phyloP scores from a whole-genome alignment of 768 basidiomycete genomes.

The Russula brevipes region DNA sequence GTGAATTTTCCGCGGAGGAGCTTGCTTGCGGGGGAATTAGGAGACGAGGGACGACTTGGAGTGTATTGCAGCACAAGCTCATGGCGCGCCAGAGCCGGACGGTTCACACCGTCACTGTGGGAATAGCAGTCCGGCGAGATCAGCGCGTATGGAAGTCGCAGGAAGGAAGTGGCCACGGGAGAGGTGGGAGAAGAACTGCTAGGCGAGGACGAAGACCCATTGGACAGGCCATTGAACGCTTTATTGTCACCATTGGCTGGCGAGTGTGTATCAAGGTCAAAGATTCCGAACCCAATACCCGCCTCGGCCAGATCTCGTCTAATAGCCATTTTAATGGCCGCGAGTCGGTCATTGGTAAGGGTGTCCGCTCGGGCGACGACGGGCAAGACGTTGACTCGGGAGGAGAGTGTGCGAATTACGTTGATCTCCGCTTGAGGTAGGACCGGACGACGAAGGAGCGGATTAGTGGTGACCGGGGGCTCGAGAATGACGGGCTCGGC shows the following conservation, averaged over 20 bases:
- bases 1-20: conserved; percentile 68
- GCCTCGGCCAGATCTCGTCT: conserved; percentile 76
- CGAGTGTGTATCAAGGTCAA: conserved; percentile 65
- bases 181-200: conserved; percentile 63
- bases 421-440: conserved; percentile 67
- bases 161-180: conserved; percentile 52
- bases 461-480: conserved; percentile 70
- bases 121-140: conserved; percentile 81
- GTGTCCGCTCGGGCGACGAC: conserved; percentile 79
- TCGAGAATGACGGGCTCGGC: conserved; percentile 75
- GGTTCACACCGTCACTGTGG: conserved; percentile 72
- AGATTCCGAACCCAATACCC: conserved; percentile 86
- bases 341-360: conserved; percentile 75
- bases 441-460: conserved; percentile 59
- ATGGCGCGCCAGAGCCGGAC: conserved; percentile 54
- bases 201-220: conserved; percentile 47
- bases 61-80: conserved; percentile 73
- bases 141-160: conserved; percentile 77
- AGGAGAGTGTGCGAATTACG: conserved; percentile 73
- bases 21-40: conserved; percentile 42
- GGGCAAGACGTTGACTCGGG: conserved; percentile 82
- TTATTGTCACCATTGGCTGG: conserved; percentile 49
- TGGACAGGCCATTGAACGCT: conserved; percentile 46
- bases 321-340: conserved; percentile 73
- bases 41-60: conserved; percentile 40